A percentile compares a stretch with the other conserved stretches of the same genome.
phyloP scores from a whole-genome alignment of 2,329 filamentous ascomycete genomes.

The Daldinia sp. region DNA sequence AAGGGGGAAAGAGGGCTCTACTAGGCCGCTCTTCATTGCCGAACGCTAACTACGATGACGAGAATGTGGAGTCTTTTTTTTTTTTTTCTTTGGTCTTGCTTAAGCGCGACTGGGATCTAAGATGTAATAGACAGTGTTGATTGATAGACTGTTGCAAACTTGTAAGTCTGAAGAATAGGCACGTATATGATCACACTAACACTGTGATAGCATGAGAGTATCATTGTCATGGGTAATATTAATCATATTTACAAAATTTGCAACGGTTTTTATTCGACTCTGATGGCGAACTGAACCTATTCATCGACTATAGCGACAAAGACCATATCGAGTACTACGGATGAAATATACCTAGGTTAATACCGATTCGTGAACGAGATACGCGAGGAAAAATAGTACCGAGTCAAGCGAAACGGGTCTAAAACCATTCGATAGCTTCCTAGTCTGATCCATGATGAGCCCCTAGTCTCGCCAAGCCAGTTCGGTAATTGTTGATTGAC shows the following conservation, averaged over 20 bases:
- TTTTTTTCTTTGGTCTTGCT: slow-evolving; percentile 22
- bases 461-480: slow-evolving; percentile 30
- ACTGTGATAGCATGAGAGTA: slow-evolving; percentile 7
- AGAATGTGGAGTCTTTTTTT: slow-evolving; percentile 31
- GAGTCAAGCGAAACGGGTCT: slow-evolving; percentile 41
- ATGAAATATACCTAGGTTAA: slow-evolving; percentile 4
- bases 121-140: slow-evolving; percentile 32
- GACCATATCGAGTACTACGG: slow-evolving; percentile 1
- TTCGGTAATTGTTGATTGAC: slow-evolving; percentile 28
- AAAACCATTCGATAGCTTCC: slow-evolving; percentile 31
- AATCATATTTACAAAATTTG: not conserved
- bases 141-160: slow-evolving; percentile 24
- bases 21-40: slow-evolving; percentile 30
- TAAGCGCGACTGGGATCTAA: slow-evolving; percentile 33
- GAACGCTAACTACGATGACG: slow-evolving; percentile 30
- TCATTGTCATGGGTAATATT: slow-evolving; percentile 9
- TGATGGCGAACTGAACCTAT: not conserved
- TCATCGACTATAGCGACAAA: slow-evolving; percentile 1
- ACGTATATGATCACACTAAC: slow-evolving; percentile 11
- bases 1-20: slow-evolving; percentile 14
- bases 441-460: slow-evolving; percentile 28
- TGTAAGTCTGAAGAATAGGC: slow-evolving; percentile 10
- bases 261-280: not conserved
- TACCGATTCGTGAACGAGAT: slow-evolving; percentile 25
- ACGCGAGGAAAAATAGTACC: slow-evolving; percentile 19